Percentiles rank a stretch among this genome's conserved stretches.
Conservation (phyloP, 352 stramenopile genomes). For the Phytophthora fragariae region DNA sequence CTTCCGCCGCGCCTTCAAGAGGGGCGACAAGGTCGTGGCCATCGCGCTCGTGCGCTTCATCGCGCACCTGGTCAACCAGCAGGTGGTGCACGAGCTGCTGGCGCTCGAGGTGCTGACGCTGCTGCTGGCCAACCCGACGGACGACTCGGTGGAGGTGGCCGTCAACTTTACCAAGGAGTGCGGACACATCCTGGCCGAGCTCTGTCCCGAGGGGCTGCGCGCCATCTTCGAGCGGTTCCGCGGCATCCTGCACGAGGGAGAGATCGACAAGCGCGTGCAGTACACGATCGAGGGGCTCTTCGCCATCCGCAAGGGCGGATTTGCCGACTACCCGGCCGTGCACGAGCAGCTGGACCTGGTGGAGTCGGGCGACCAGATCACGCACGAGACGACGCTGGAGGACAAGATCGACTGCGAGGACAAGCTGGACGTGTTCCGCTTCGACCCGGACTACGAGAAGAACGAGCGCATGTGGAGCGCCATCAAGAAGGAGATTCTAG, state of each 20-base stretch:
- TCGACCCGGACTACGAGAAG: slow-evolving; percentile 96
- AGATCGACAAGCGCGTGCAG: slow-evolving; percentile 98
- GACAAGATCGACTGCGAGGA: slow-evolving; percentile 97
- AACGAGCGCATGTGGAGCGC: slow-evolving; percentile 96
- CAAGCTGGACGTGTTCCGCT: slow-evolving; percentile 96
- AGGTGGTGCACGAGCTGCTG: slow-evolving; percentile 97
- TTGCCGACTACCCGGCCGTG: slow-evolving; percentile 95
- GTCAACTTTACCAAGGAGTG: slow-evolving; percentile 98
- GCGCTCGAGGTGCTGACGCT: slow-evolving; percentile 98
- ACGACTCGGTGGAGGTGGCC: slow-evolving; percentile 98
- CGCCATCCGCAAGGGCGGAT: slow-evolving; percentile 95
- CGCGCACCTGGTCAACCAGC: slow-evolving; percentile 99
- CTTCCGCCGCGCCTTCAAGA: slow-evolving; percentile 97
- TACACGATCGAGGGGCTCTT: slow-evolving; percentile 99
- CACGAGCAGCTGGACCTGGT: slow-evolving; percentile 97
- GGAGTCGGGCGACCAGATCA: slow-evolving; percentile 99
- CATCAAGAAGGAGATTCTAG: slow-evolving; percentile 98
- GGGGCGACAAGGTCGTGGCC: slow-evolving; percentile 96
- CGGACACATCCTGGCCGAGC: slow-evolving; percentile 88
- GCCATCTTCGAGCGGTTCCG: slow-evolving; percentile 98
- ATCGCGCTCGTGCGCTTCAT: slow-evolving; percentile 97
- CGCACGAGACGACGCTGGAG: slow-evolving; percentile 97
- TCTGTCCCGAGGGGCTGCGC: slow-evolving; percentile 91
- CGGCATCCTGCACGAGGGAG: slow-evolving; percentile 97
- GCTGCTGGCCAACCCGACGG: slow-evolving; percentile 96